Evolutionary conservation across 2,329 filamentous ascomycete genomes (phyloP), one percentile per base, ranked within the genome.

Genomic region (Chrysosporium keratinophilum): DNA sequence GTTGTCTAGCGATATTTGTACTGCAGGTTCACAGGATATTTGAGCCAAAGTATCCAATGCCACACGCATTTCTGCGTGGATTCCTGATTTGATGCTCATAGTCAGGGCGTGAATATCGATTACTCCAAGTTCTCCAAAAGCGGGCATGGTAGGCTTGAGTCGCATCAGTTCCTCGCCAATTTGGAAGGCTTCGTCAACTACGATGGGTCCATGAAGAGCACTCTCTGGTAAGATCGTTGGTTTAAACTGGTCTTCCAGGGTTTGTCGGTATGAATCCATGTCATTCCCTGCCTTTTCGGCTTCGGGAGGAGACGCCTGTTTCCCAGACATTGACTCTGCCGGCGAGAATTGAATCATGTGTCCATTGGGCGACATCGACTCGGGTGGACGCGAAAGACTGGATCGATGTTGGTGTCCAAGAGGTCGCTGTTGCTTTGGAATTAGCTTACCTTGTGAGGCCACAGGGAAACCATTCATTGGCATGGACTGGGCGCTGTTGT

Each of bases 61-160:
- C 57, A 95, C 72, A 9, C 91, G 83, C n/a, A 95, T 84, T 70
- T 98, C 93, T 4, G 83, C 83, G 62, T 89, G 84, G 42, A 97
- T 86, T 0, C 91, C 91, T 52, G 87, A 94, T 65, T 95, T 89
- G 37, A 98, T 74, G 63, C 88, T 89, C 74, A 89, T 85, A 0
- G 85, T 95, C 40, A 98, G 76, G 17, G 91, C 89, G 60, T 90
- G 85, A 28, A 97, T 84, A 64, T 98, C 91, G 58, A 97, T 87
- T 17, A 88, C 79, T 7, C 91, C 93, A 50, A 97, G 77, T 62
- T 97, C 90, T 19, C 78, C 74, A 15, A 89, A 76, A 1, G 76
- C 74, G 0, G 93, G 91, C 37, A 89, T 77, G 54, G 87, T 84
- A 0, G 90, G 88, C 63, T 83, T 87, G 62, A 82, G 76, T 43